phyloP scores from a whole-genome alignment of 768 basidiomycete species.

The Fibroporia radiculosa region DNA sequence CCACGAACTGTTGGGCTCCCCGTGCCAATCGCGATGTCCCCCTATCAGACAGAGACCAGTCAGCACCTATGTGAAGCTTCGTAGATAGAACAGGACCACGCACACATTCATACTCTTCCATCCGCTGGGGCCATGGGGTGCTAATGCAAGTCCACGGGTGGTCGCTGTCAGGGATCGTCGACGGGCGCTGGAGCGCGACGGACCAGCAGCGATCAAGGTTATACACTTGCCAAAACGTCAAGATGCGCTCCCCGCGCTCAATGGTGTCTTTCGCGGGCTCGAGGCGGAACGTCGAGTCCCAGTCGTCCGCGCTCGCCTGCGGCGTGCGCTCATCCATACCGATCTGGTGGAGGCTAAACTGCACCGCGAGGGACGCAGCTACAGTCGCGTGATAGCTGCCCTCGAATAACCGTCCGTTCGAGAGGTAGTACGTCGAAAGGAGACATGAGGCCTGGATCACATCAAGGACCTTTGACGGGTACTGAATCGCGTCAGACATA shows the following conservation, averaged over 20 bases:
- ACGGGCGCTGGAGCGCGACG: slow-evolving; percentile 59
- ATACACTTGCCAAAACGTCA: slow-evolving; percentile 81
- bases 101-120: slow-evolving; percentile 67
- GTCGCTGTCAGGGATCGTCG: slow-evolving; percentile 55
- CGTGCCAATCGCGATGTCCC: slow-evolving; percentile 42
- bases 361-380: slow-evolving; percentile 65
- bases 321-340: slow-evolving; percentile 25
- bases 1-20: slow-evolving; percentile 52
- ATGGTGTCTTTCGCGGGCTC: slow-evolving; percentile 51
- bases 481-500: slow-evolving; percentile 55
- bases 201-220: slow-evolving; percentile 79
- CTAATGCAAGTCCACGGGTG: slow-evolving; percentile 51
- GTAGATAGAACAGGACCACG: slow-evolving; percentile 6
- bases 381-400: slow-evolving; percentile 72
- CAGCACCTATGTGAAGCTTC: neutral
- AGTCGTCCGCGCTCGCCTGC: slow-evolving; percentile 27
- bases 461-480: slow-evolving; percentile 50
- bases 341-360: slow-evolving; percentile 57
- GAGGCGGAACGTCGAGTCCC: slow-evolving; percentile 36
- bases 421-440: slow-evolving; percentile 67
- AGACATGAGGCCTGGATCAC: slow-evolving; percentile 73
- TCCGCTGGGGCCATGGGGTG: slow-evolving; percentile 71
- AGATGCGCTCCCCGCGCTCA: slow-evolving; percentile 63
- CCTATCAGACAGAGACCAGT: slow-evolving; percentile 37
- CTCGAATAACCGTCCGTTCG: slow-evolving; percentile 70